Conservation (phyloP, 768 basidiomycete genomes). For the Tricholomella constricta region DNA sequence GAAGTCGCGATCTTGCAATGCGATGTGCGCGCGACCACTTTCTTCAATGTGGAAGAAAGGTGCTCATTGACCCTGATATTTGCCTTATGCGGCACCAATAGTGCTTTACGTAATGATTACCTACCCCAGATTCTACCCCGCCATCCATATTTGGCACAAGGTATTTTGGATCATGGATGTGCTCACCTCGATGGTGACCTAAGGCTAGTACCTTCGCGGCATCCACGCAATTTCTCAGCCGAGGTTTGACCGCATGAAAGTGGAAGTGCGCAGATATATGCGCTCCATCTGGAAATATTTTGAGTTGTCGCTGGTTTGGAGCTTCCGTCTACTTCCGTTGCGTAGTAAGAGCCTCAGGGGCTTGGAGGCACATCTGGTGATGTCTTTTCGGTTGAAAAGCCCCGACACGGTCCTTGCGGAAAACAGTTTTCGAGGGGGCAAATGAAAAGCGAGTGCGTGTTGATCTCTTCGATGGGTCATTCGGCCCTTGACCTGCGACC, state of each 20-base stretch:
- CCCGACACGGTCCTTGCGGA: not conserved
- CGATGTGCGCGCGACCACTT: too few species aligned
- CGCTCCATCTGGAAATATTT: not conserved
- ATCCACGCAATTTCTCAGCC: not conserved
- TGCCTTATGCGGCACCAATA: too few species aligned
- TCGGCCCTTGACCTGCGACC: not conserved
- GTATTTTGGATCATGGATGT: too few species aligned
- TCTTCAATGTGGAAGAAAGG: too few species aligned
- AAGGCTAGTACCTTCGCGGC: slow-evolving; percentile 1
- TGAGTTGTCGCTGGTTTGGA: not conserved
- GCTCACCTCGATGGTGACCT: too few species aligned
- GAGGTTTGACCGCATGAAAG: not conserved
- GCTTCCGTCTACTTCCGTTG: too few species aligned
- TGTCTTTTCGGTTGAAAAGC: not conserved
- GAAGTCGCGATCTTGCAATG: too few species aligned
- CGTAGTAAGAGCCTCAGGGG: too few species aligned
- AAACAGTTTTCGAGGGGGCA: not conserved
- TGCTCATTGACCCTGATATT: too few species aligned
- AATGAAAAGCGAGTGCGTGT: not conserved
- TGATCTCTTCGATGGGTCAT: not conserved
- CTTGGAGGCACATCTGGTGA: not conserved
- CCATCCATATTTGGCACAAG: too few species aligned
- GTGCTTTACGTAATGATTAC: not conserved
- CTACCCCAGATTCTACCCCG: not conserved
- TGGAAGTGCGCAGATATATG: too few species aligned